These are phyloP conservation scores for Plantago ovata DNA, from an alignment of 257 asterid species.

Conservation along the genomic window DNA sequence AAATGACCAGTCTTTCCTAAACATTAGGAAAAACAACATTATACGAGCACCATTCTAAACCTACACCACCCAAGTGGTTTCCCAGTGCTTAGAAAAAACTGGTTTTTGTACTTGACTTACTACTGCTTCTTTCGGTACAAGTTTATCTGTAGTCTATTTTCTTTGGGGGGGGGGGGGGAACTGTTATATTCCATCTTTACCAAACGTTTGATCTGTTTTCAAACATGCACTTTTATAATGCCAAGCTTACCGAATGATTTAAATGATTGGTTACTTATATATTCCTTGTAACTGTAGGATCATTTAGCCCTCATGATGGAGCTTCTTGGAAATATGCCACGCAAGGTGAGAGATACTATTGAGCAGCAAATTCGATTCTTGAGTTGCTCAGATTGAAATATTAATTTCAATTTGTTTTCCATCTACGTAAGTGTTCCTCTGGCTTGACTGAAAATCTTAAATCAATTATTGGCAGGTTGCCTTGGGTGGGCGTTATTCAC, in stretches of 20 bases:
- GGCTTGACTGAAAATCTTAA: too few relatives aligned
- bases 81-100: too few relatives aligned
- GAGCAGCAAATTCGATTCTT: neutral
- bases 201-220: neutral
- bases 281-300: slow-evolving; percentile 46
- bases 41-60: too few relatives aligned
- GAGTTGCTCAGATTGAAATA: neutral
- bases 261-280: slow-evolving; percentile 6
- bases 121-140: too few relatives aligned
- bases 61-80: too few relatives aligned
- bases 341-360: slow-evolving; percentile 61
- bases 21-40: too few relatives aligned
- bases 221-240: slow-evolving; percentile 1
- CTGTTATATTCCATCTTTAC: neutral
- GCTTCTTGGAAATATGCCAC: slow-evolving; percentile 98
- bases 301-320: slow-evolving; percentile 99
- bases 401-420: neutral
- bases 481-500: slow-evolving; percentile 90
- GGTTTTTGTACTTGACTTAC: neutral
- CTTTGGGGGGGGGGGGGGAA: too few relatives aligned
- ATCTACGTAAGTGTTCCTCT: too few relatives aligned
- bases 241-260: neutral
- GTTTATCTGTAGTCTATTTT: too few relatives aligned
- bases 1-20: too few relatives aligned
- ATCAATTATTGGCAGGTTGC: slow-evolving; percentile 49